These are phyloP conservation scores for Fraxinus sp. DNA, from an alignment of 305 asterid species.

Conservation along the genomic window DNA sequence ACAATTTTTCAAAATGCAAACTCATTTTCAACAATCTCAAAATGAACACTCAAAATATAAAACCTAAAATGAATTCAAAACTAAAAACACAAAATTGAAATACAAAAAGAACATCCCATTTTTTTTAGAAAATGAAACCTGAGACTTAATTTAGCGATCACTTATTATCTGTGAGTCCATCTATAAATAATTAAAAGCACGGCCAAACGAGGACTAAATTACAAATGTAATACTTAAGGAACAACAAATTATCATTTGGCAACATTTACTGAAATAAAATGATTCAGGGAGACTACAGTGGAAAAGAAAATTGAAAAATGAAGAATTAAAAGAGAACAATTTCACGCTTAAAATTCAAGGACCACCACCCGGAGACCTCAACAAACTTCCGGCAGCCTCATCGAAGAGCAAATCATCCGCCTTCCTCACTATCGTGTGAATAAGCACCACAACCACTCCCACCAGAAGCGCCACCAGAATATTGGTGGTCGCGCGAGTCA, in stretches of 20 bases:
- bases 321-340: not conserved
- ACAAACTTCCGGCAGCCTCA: not conserved
- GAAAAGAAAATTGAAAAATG: not conserved
- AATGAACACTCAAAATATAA: no score
- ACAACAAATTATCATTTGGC: not conserved
- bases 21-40: no score
- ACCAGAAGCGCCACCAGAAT: not conserved
- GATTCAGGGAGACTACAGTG: not conserved
- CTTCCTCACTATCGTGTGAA: not conserved
- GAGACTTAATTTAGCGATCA: no score
- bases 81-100: no score
- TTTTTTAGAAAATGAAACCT: no score
- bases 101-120: no score
- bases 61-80: no score
- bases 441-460: not conserved
- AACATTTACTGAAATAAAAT: not conserved
- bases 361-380: not conserved
- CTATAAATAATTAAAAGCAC: not conserved
- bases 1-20: no score
- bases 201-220: not conserved
- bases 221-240: not conserved
- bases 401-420: not conserved
- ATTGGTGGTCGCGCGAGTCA: not conserved
- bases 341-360: not conserved
- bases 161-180: not conserved